These are phyloP conservation scores for Aspergillus costaricaensis DNA, from an alignment of 2,329 filamentous ascomycete species.

Conservation along the genomic window DNA sequence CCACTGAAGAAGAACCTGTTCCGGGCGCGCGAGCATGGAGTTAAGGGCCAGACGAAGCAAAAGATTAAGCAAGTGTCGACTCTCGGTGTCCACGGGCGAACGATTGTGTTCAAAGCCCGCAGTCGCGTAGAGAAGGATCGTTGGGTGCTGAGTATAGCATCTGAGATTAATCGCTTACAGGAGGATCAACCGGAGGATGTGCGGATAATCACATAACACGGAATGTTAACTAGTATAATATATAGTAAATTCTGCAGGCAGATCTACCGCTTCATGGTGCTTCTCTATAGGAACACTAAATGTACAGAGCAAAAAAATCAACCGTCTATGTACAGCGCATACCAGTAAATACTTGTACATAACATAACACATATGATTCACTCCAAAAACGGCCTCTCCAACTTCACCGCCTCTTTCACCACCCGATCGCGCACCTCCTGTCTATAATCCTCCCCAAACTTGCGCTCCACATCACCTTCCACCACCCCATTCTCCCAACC, in stretches of 20 bases:
- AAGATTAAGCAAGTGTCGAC: constrained; percentile 60
- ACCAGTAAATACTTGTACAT: neutral
- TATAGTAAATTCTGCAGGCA: neutral
- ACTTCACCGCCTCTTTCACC: constrained; percentile 39
- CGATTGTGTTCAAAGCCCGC: constrained; percentile 66
- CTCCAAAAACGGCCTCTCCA: constrained; percentile 34
- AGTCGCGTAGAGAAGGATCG: constrained; percentile 67
- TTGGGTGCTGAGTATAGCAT: constrained; percentile 67
- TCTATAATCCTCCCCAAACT: constrained; percentile 34
- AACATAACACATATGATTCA: constrained; percentile 3
- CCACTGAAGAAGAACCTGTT: constrained; percentile 60
- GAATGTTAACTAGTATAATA: neutral
- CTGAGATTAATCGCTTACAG: constrained; percentile 65
- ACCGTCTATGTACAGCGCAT: constrained; percentile 7
- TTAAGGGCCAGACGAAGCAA: constrained; percentile 46
- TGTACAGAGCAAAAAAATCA: neutral
- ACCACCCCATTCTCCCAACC: constrained; percentile 39
- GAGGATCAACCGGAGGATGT: constrained; percentile 52
- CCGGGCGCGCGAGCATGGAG: constrained; percentile 42
- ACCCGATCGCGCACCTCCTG: constrained; percentile 39
- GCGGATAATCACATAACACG: constrained; percentile 36
- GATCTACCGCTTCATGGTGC: neutral
- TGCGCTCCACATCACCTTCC: constrained; percentile 24
- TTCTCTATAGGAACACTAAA: neutral
- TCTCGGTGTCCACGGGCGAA: constrained; percentile 61